phyloP scores from a whole-genome alignment of 2,329 filamentous ascomycete genomes.

The Ophiostoma pallidulum region DNA sequence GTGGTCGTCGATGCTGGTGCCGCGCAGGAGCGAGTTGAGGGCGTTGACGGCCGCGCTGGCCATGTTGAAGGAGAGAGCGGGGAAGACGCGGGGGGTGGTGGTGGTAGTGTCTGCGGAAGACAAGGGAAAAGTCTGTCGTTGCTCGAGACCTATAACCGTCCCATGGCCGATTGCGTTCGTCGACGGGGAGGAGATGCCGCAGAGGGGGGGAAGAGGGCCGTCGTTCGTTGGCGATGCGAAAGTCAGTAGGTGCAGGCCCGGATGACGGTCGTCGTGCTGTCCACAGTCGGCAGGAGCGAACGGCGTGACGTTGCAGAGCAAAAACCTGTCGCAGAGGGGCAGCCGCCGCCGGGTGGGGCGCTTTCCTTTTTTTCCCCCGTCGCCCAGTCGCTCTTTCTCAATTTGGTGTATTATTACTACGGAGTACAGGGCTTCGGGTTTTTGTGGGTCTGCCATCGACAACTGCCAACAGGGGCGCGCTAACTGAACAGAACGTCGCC shows the following conservation, averaged over 20 bases:
- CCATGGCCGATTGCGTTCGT: conserved; percentile 3
- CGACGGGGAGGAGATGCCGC: background rate
- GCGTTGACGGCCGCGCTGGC: conserved; percentile 32
- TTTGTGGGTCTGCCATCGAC: conserved; percentile 8
- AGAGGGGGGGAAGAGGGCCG: too few relatives aligned
- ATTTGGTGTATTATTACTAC: background rate
- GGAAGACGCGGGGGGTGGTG: background rate
- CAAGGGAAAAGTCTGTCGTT: background rate
- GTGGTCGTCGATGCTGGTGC: conserved; percentile 56
- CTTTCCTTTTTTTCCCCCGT: conserved; percentile 5
- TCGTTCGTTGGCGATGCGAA: too few relatives aligned
- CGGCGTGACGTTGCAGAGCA: too few relatives aligned
- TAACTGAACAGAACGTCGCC: too few relatives aligned
- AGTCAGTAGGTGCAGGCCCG: too few relatives aligned
- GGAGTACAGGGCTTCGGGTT: conserved; percentile 3
- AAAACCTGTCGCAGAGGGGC: conserved; percentile 8
- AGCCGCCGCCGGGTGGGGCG: conserved; percentile 5
- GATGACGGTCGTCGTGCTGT: too few relatives aligned
- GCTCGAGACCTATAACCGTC: background rate
- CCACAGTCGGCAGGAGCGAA: too few relatives aligned
- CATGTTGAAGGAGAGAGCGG: conserved; percentile 11
- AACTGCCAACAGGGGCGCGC: too few relatives aligned
- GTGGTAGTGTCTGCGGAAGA: background rate
- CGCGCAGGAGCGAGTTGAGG: conserved; percentile 45
- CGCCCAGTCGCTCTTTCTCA: conserved; percentile 1